Evolutionary conservation across 176 grass and related monocot genomes (phyloP), one percentile per base, ranked within the genome.

Genomic region (Poa annua): DNA sequence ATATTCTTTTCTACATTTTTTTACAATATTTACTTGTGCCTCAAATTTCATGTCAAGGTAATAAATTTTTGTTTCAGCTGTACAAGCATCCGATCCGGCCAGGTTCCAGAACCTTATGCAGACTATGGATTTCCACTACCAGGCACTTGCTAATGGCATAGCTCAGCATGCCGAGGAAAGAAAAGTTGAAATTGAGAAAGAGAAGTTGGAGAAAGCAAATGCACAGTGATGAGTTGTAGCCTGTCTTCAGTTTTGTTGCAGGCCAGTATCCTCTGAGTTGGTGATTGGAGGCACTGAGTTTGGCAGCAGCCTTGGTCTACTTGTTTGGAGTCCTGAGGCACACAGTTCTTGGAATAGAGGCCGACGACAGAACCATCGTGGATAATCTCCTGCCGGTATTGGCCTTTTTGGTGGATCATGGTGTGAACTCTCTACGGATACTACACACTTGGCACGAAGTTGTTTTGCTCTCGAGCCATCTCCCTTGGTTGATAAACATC

Each of bases 81-180:
- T 92, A 69, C 91, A 94, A 94, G 75, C 76, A 75, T 88, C 91
- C 3, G 80, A 94, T 72, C 75, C 72, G 26, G 74, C 75, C 80
- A 93, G 94, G 75, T 91, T 97, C 79, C 94, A 94, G 81, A 91
- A 36, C 59, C 82, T 97, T 38, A 86, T 94, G 89, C 91, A 88
- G 66, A 94, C 87, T 64, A 57, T 94, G 45, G 91, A 97, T 81
- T 88, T 93, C 76, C 84, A 52, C 49, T 88, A 88, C 70, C 94
- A 92, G 66, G 85, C 91, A 69, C 74, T 97, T 59, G 94, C 89
- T 25, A 97, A 34, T 79, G 91, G 82, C 7, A 13, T 97, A 45
- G 89, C 89, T 66, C 89, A 92, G 44, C 85, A 97, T 76, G 91
- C 94, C 4, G 94, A 94, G 53, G 75, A 86, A 84, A 90, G 91